Evolutionary conservation across 2,329 filamentous ascomycete species (phyloP).

Genomic region (Colletotrichum tofieldiae): DNA sequence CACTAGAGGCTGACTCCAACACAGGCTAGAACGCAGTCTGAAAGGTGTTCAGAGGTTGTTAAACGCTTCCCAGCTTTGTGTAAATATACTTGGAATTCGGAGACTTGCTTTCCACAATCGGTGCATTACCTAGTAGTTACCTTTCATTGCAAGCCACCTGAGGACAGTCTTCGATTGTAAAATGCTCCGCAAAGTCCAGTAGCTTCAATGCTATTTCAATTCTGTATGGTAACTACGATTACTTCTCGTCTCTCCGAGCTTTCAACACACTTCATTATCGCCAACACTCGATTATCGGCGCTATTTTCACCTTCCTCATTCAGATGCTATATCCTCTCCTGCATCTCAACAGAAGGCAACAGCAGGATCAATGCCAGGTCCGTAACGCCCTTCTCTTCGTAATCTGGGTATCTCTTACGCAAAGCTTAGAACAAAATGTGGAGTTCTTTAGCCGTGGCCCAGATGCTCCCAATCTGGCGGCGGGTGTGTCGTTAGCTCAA

Average conservation of each 20-base stretch:
- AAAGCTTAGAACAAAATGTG: not conserved
- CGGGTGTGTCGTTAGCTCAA: conserved; percentile 7
- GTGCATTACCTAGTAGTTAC: not conserved
- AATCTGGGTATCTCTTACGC: not conserved
- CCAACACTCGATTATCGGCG: too few relatives aligned
- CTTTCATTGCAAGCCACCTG: not conserved
- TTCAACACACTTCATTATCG: not conserved
- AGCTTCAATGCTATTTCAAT: not conserved
- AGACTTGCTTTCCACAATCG: not conserved
- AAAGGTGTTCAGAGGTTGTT: too few relatives aligned
- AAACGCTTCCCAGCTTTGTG: too few relatives aligned
- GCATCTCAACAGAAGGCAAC: not conserved
- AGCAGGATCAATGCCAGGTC: too few relatives aligned
- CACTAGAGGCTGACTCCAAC: too few relatives aligned
- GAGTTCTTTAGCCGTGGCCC: not conserved
- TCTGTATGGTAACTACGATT: not conserved
- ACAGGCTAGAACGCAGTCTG: too few relatives aligned
- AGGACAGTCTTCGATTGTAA: not conserved
- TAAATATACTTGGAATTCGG: not conserved
- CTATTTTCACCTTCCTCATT: not conserved
- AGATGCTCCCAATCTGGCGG: conserved; percentile 15
- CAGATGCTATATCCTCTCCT: not conserved
- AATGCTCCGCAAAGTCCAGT: not conserved
- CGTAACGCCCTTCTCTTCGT: not conserved
- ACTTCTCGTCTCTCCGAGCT: not conserved